Percentiles rank a stretch among this genome's conserved stretches.
Evolutionary conservation across 306 rosid species (phyloP).

Genomic region (Astragalus glycyphyllos): DNA sequence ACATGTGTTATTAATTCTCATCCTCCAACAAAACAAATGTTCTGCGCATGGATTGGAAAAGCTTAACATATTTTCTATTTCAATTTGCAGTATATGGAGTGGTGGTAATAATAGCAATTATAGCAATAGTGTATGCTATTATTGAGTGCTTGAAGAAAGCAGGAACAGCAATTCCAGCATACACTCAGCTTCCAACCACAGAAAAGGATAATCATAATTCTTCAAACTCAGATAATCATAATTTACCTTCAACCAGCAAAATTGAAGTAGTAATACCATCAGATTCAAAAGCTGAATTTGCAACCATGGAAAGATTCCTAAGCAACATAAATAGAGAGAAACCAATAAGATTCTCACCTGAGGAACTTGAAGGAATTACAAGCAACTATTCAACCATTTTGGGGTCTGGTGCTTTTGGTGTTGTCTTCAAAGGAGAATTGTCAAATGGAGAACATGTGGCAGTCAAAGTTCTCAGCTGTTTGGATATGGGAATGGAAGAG

Average conservation of each 20-base stretch:
- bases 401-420: constrained; percentile 56
- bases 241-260: constrained; percentile 27
- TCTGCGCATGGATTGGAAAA: neutral
- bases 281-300: constrained; percentile 49
- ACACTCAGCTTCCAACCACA: constrained; percentile 41
- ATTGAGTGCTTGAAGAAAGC: constrained; percentile 60
- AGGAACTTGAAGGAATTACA: constrained; percentile 45
- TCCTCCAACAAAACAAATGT: neutral
- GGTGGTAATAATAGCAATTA: constrained; percentile 39
- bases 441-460: constrained; percentile 47
- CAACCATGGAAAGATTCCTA: constrained; percentile 56
- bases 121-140: constrained; percentile 58
- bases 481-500: constrained; percentile 48
- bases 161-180: constrained; percentile 54
- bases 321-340: constrained; percentile 55
- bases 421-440: constrained; percentile 52
- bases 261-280: constrained; percentile 36
- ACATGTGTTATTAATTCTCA: neutral
- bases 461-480: constrained; percentile 53
- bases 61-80: constrained; percentile 1
- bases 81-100: constrained; percentile 49
- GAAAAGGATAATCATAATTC: constrained; percentile 29
- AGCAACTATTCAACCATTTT: constrained; percentile 43
- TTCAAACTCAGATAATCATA: constrained; percentile 35
- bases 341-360: constrained; percentile 51